phyloP scores from a whole-genome alignment of 192 early-diverging fungal species.

The Rhizophagus clarus region DNA sequence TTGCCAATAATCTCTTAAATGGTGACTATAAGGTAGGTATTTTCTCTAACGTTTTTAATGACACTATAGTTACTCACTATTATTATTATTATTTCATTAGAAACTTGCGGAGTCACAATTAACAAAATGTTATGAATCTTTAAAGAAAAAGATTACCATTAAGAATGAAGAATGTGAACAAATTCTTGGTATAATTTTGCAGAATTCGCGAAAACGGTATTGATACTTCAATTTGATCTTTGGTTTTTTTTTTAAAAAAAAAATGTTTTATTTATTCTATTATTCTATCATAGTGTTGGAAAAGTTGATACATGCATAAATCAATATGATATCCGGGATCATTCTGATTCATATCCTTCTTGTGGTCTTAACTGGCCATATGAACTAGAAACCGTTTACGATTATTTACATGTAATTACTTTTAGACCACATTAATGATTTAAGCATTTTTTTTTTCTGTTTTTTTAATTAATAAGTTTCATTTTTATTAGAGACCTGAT shows the following conservation, averaged over 20 bases:
- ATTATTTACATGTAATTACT: conserved; percentile 53
- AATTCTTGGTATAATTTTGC: conserved; percentile 31
- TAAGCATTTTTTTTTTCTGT: not conserved
- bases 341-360: conserved; percentile 40
- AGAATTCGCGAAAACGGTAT: not conserved
- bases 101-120: conserved; percentile 27
- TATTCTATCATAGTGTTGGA: not conserved
- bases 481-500: conserved; percentile 42
- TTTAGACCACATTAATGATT: not conserved
- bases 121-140: conserved; percentile 35
- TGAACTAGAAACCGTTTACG: conserved; percentile 45
- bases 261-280: not conserved
- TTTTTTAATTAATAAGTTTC: not conserved
- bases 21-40: conserved; percentile 30
- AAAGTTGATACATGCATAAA: conserved; percentile 49
- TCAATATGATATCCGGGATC: conserved; percentile 58
- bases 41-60: not conserved
- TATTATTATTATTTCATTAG: conserved; percentile 6
- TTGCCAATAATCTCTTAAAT: conserved; percentile 35
- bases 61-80: not conserved
- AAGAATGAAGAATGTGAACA: conserved; percentile 42
- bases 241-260: not conserved
- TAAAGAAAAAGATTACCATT: conserved; percentile 35
- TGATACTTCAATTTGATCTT: not conserved
- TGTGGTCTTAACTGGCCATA: conserved; percentile 61